A percentile compares a stretch with the other conserved stretches of the same genome.
These are phyloP conservation scores for Secale cereale DNA, from an alignment of 176 grass and related monocot genomes.

Conservation along the genomic window DNA sequence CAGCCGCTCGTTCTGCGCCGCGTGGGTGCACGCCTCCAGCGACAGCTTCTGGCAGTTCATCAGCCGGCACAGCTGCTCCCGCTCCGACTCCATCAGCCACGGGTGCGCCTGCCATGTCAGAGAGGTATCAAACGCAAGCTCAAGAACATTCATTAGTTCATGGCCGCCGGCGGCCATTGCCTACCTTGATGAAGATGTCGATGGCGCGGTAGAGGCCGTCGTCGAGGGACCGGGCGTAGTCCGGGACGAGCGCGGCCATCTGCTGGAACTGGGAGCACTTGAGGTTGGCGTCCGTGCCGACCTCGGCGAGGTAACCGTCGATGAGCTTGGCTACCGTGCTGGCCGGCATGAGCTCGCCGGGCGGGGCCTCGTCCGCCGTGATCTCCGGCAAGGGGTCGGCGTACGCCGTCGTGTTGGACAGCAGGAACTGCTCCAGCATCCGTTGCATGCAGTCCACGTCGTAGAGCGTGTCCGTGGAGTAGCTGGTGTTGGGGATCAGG, in stretches of 20 bases:
- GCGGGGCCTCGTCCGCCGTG: conserved; percentile 41
- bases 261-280: conserved; percentile 69
- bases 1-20: conserved; percentile 85
- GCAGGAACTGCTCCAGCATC: conserved; percentile 72
- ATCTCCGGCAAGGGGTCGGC: conserved; percentile 38
- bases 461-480: conserved; percentile 67
- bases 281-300: conserved; percentile 61
- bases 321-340: conserved; percentile 68
- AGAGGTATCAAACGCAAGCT: neutral
- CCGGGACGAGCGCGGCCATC: conserved; percentile 61
- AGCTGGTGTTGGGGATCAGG: conserved; percentile 53
- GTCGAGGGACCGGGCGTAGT: conserved; percentile 58
- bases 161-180: neutral
- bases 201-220: conserved; percentile 87
- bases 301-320: conserved; percentile 80
- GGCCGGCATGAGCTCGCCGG: conserved; percentile 47
- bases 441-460: conserved; percentile 76
- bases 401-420: conserved; percentile 34
- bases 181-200: conserved; percentile 90
- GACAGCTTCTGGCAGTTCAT: conserved; percentile 95
- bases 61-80: conserved; percentile 79
- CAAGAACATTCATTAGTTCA: neutral
- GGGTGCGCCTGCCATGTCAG: conserved; percentile 56
- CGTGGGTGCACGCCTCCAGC: conserved; percentile 88
- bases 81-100: conserved; percentile 68